Base-by-base conservation (phyloP, 2,329 filamentous ascomycete species). In the Fusarium cicatricum region DNA sequence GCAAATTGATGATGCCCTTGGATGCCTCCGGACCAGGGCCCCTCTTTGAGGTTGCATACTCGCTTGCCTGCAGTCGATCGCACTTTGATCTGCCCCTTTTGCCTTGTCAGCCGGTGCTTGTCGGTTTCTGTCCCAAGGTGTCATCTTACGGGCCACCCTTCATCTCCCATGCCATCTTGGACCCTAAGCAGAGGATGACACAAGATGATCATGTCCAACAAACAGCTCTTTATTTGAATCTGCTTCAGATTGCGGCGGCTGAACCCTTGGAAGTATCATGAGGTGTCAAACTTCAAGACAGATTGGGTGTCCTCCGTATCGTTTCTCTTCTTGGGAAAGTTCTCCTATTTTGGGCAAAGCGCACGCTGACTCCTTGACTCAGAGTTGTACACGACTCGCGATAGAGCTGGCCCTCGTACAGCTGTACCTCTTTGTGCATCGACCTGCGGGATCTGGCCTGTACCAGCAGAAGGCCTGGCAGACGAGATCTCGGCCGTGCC, bases 111-210 rank as follows among this genome's bases (percentile, higher is more conserved):
- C 46, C 42, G 48, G 34, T 36, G 48, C 36, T 59, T 52, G 55
- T 59, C 55, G 48, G 34, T 38, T 45, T 33, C 58, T 52, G 55
- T 59, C 55, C 41, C 29, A 47, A 52, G 38, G 40, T 40, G 38
- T 12, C 46, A 58, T 57, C 32, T 29, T 50, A 60, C 53, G 52
- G 42, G 28, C 39, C 23, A 41, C 47, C 51, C 56, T 62, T 63
- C 53, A 58, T 56, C 42, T 64, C 49, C 32, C 36, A 43, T 33
- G 8, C 34, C 14, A 32, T 43, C 33, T 43, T 14, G 14, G 19
- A 38, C 28, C 10, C 14, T 33, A 40, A 19, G 10, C n/a, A 32
- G 31, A 31, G 31, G 38, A 60, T 45, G 42, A 8, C 40, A 51
- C 54, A 55, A 55, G 44, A 54, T 26, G 26, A 16, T 14, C 48